phyloP scores from a whole-genome alignment of 1,284 basidiomycete genomes.

The Prillingera fragicola region DNA sequence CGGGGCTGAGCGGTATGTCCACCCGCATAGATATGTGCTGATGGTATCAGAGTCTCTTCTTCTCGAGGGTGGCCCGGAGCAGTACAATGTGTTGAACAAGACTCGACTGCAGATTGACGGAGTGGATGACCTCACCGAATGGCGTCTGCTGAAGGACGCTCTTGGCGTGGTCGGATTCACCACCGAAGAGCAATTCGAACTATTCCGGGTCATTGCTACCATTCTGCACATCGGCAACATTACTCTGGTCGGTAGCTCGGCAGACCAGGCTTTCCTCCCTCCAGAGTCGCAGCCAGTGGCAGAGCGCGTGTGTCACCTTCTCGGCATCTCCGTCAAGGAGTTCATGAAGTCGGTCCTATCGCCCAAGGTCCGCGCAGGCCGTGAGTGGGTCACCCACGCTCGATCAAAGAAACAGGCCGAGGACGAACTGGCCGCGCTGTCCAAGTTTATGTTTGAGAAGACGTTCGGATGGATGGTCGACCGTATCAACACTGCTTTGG shows the following conservation, averaged over 20 bases:
- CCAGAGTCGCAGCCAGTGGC: slow-evolving; percentile 53
- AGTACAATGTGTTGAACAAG: slow-evolving; percentile 88
- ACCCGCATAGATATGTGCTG: not conserved
- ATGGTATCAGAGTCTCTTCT: slow-evolving; percentile 61
- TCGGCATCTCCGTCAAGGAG: slow-evolving; percentile 84
- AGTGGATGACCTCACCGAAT: slow-evolving; percentile 86
- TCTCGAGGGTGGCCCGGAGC: slow-evolving; percentile 67
- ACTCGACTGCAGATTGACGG: slow-evolving; percentile 88
- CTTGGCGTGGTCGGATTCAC: slow-evolving; percentile 59
- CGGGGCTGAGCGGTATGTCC: slow-evolving; percentile 58
- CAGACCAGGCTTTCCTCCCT: slow-evolving; percentile 82
- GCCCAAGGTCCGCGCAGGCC: slow-evolving; percentile 85
- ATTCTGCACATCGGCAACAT: slow-evolving; percentile 97
- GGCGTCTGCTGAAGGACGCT: slow-evolving; percentile 62
- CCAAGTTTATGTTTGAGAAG: slow-evolving; percentile 97
- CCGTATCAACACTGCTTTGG: slow-evolving; percentile 87
- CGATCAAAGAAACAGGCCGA: slow-evolving; percentile 85
- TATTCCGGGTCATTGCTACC: slow-evolving; percentile 90
- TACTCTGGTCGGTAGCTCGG: slow-evolving; percentile 68
- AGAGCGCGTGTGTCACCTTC: slow-evolving; percentile 86
- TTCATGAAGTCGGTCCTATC: slow-evolving; percentile 82
- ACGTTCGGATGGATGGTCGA: slow-evolving; percentile 91
- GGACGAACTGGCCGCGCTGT: slow-evolving; percentile 86
- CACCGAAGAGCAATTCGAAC: slow-evolving; percentile 74
- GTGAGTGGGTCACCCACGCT: slow-evolving; percentile 95